Evolutionary conservation across 495 filamentous ascomycete species (phyloP).

Genomic region (Lophiotrema nucula): DNA sequence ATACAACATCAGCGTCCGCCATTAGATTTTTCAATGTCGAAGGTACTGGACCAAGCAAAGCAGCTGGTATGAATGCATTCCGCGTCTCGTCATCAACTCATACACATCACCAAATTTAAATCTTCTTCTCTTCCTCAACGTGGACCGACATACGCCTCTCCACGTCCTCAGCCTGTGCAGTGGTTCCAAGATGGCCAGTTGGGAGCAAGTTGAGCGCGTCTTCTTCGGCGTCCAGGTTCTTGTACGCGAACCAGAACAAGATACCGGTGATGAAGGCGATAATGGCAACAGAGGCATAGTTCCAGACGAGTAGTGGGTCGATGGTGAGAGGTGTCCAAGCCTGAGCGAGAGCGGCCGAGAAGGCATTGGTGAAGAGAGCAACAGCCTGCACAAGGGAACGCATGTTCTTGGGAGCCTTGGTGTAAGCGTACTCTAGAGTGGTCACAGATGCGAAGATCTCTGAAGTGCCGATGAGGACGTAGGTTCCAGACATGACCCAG

Average conservation of each 20-base stretch:
- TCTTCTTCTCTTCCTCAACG: not conserved
- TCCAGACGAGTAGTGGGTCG: conserved; percentile 43
- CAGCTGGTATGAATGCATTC: no score
- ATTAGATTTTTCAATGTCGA: no score
- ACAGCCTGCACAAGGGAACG: conserved; percentile 15
- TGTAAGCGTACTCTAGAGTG: conserved; percentile 28
- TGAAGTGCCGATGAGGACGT: conserved; percentile 26
- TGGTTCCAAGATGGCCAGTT: conserved; percentile 35
- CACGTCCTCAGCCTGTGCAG: conserved; percentile 2
- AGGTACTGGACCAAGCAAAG: no score
- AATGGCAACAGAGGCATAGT: conserved; percentile 64
- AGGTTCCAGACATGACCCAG: conserved; percentile 12
- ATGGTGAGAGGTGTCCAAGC: conserved; percentile 14
- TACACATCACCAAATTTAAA: no score
- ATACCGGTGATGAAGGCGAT: conserved; percentile 58
- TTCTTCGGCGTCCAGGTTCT: conserved; percentile 60
- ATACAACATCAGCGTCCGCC: no score
- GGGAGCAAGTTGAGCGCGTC: conserved; percentile 63
- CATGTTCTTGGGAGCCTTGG: conserved; percentile 35
- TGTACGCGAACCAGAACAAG: conserved; percentile 62
- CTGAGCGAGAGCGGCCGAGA: conserved; percentile 21
- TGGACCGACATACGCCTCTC: no score
- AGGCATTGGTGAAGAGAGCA: conserved; percentile 10
- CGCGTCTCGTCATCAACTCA: no score
- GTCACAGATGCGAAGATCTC: conserved; percentile 32